These are phyloP conservation scores for Wickerhamomyces rabaulensis DNA, from an alignment of 805 yeast genomes.

Conservation along the genomic window DNA sequence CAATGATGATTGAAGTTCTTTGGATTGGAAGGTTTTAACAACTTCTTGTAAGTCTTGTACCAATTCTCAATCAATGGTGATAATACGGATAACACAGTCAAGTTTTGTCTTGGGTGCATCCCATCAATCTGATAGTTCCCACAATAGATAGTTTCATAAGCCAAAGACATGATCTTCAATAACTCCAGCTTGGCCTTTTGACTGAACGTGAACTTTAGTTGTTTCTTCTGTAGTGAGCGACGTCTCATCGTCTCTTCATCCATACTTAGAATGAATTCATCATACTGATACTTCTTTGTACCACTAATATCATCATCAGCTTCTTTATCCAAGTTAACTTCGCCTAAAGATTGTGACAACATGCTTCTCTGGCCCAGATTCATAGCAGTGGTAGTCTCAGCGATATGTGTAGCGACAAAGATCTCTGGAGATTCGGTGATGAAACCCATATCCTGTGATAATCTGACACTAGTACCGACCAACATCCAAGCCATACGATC, in stretches of 20 bases:
- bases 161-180: constrained; percentile 71
- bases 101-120: constrained; percentile 54
- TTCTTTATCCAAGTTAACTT: constrained; percentile 51
- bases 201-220: constrained; percentile 46
- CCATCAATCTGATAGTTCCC: constrained; percentile 44
- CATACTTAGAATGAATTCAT: constrained; percentile 24
- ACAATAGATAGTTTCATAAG: constrained; percentile 79
- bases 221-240: constrained; percentile 21
- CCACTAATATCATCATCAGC: constrained; percentile 24
- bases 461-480: constrained; percentile 78
- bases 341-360: constrained; percentile 67
- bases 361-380: constrained; percentile 75
- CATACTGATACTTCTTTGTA: constrained; percentile 23
- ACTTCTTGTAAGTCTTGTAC: constrained; percentile 56
- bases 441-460: constrained; percentile 83
- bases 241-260: constrained; percentile 26
- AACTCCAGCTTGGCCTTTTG: constrained; percentile 81
- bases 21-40: constrained; percentile 45
- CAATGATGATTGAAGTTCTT: constrained; percentile 31
- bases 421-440: constrained; percentile 69
- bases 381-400: constrained; percentile 80
- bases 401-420: constrained; percentile 76
- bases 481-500: constrained; percentile 94
- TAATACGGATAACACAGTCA: constrained; percentile 66
- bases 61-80: constrained; percentile 77